Percentiles rank a stretch among this genome's conserved stretches.
Conservation (phyloP, 225 moss, liverwort and hornwort species). For the Climacium dendroides region DNA sequence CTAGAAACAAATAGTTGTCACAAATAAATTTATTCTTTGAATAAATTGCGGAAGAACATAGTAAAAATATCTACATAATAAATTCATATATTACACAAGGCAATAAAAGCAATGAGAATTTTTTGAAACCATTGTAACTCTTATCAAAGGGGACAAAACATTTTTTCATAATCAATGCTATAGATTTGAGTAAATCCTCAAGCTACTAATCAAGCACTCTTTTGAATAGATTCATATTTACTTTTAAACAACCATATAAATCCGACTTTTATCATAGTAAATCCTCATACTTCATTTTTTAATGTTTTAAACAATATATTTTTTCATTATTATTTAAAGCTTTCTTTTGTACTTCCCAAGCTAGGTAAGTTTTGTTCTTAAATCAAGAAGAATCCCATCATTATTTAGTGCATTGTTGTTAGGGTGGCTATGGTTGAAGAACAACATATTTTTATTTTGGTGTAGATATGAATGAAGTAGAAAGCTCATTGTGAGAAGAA, state of each 20-base stretch:
- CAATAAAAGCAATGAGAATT: background rate
- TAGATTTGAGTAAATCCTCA: background rate
- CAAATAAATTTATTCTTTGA: background rate
- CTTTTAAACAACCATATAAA: background rate
- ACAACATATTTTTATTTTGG: background rate
- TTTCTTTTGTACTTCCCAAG: too few relatives aligned
- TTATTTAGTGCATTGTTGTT: rapidly evolving
- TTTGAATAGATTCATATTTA: background rate
- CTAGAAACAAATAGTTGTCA: background rate
- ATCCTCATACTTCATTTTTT: background rate
- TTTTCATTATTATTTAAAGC: background rate
- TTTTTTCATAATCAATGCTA: background rate
- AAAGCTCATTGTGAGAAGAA: background rate
- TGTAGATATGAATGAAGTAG: background rate
- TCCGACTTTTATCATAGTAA: too few relatives aligned
- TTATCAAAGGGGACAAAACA: background rate
- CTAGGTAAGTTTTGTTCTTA: background rate
- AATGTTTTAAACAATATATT: background rate
- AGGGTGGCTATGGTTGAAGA: background rate
- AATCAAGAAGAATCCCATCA: rapidly evolving
- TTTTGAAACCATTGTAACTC: background rate
- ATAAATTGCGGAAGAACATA: background rate
- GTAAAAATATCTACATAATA: background rate
- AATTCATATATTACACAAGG: background rate
- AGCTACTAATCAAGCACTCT: rapidly evolving